Base-by-base conservation (phyloP, 768 basidiomycete species). In the Crassisporium funariophilum region DNA sequence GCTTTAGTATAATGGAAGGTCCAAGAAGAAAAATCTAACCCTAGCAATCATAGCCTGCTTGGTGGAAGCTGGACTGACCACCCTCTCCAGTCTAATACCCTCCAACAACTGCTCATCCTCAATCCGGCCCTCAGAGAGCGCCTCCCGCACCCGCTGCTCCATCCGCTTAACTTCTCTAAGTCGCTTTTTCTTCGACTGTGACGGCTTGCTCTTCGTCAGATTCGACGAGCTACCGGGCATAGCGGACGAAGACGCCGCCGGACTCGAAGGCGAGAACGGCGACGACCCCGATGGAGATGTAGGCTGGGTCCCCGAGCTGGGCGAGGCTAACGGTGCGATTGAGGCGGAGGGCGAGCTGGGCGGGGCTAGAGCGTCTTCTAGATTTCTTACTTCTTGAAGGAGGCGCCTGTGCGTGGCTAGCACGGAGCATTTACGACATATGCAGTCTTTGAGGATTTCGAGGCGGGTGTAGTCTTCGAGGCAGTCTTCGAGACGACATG, bases 21-120 rank as follows among this genome's bases (percentile, higher is more conserved):
- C 23, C 17, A 31, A 39, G 35, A 41, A 38, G 43, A 38, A 47
- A 40, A 31, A 22, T 72, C 86, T 57, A 62, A 90, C 91, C 64
- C 93, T 73, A 21, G 92, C 93, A 50, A 93, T 78, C 86, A 95
- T 92, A n/a, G 88, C 85, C 63, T 91, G 90, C 64, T 92, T 93
- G 15, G 88, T 92, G 5, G 87, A 91, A 15, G 84, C 81, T 43
- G 75, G 74, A 55, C 87, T 86, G 36, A 82, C 66, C 1, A 88
- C 84, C 60, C 82, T 85, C 67, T 94, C 91, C 55, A 95, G 71
- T 56, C 81, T 81, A 46, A 95, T 73, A 20, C 87, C 91, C 54
- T 84, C 85, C 41, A 94, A 50, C 6, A 60, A 40, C 2, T 49
- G 34, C 42, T 93, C 89, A 46, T 92, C 88, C 66, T 95, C 90